Conservation (phyloP, 139 green algal species). For the Chlorella sp. region DNA sequence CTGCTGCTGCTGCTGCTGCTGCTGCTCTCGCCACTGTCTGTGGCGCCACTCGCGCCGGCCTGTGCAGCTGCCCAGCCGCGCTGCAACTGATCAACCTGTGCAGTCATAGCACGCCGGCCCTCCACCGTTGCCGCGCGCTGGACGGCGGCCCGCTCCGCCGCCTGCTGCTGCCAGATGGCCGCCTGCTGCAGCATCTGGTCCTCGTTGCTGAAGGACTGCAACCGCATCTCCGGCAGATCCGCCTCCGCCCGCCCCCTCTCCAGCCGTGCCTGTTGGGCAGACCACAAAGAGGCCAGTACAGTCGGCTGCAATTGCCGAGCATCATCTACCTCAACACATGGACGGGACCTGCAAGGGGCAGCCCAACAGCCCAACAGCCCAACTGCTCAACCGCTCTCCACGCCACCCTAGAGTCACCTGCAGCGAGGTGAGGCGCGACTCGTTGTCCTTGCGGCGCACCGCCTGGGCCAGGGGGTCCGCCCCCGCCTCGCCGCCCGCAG, state of each 20-base stretch:
- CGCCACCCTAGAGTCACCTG: conserved; percentile 26
- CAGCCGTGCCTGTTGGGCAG: background rate
- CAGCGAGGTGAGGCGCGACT: conserved; percentile 46
- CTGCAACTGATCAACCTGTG: background rate
- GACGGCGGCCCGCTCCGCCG: background rate
- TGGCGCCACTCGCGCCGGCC: background rate
- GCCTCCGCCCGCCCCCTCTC: background rate
- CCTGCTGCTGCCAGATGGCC: conserved; percentile 13
- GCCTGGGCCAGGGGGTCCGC: conserved; percentile 44
- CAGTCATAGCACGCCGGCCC: background rate
- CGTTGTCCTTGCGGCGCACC: conserved; percentile 21
- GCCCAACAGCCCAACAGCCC: no score
- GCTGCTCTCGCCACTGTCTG: background rate
- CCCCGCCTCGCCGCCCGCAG: background rate
- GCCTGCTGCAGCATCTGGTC: conserved; percentile 29
- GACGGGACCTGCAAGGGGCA: no score
- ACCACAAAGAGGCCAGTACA: no score
- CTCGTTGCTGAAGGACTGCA: conserved; percentile 26
- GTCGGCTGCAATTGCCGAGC: no score
- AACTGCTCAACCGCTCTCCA: no score
- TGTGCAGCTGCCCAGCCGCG: background rate
- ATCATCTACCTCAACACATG: no score
- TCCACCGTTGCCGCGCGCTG: background rate
- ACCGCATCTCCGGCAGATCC: conserved; percentile 2
- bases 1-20: background rate